phyloP scores from a whole-genome alignment of 768 basidiomycete genomes.

The Boletus rubroflammeus region DNA sequence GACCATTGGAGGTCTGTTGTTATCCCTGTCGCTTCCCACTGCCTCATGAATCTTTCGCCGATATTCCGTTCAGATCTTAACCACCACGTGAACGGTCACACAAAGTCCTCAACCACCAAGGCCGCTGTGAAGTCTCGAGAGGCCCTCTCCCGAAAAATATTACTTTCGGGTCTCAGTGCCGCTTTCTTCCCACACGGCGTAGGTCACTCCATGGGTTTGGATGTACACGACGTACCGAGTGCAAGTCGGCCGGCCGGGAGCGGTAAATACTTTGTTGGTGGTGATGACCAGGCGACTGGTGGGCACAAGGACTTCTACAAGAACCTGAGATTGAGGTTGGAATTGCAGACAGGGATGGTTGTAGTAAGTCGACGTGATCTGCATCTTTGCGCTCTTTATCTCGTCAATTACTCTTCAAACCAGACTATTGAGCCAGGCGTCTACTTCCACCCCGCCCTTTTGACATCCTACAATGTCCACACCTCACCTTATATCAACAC shows the following conservation, averaged over 20 bases:
- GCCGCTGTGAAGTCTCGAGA: slow-evolving; percentile 10
- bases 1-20: slow-evolving; percentile 6
- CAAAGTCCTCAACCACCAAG: not conserved
- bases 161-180: slow-evolving; percentile 70
- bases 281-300: slow-evolving; percentile 60
- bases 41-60: not conserved
- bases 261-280: slow-evolving; percentile 61
- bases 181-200: slow-evolving; percentile 96
- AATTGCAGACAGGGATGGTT: slow-evolving; percentile 77
- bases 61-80: slow-evolving; percentile 1
- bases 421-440: slow-evolving; percentile 90
- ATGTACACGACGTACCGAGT: slow-evolving; percentile 89
- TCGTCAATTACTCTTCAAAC: not conserved
- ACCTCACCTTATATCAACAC: slow-evolving; percentile 44
- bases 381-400: not conserved
- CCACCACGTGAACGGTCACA: not conserved
- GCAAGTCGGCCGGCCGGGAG: slow-evolving; percentile 71
- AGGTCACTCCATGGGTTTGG: slow-evolving; percentile 88
- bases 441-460: slow-evolving; percentile 79
- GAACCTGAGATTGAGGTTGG: slow-evolving; percentile 75
- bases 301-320: slow-evolving; percentile 69
- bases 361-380: slow-evolving; percentile 52
- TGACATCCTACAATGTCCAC: slow-evolving; percentile 63
- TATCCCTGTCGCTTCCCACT: not conserved
- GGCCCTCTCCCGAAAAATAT: slow-evolving; percentile 45